Conservation (phyloP, 352 stramenopile species). For the Globisporangium canariense region DNA sequence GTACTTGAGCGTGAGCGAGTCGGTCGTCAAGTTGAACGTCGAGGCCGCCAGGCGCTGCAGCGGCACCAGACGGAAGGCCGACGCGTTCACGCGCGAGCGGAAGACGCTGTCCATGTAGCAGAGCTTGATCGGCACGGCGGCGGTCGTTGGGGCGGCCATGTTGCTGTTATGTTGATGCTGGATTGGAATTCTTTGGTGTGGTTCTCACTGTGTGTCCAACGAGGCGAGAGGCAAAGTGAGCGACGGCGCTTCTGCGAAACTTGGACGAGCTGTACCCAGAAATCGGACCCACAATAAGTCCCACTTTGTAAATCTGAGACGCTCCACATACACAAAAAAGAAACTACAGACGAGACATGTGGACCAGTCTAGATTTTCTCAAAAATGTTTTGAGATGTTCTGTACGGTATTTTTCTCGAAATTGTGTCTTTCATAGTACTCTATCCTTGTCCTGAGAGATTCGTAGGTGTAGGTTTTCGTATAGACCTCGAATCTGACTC, state of each 20-base stretch:
- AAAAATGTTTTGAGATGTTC: background rate
- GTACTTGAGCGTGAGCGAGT: slow-evolving; percentile 73
- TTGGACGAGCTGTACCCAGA: background rate
- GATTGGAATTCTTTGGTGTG: background rate
- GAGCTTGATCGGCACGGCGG: slow-evolving; percentile 64
- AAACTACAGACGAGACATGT: background rate
- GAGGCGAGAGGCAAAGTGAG: background rate
- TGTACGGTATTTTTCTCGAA: background rate
- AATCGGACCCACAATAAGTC: background rate
- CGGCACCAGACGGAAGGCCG: slow-evolving; percentile 36
- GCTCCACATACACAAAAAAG: background rate
- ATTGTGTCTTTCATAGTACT: background rate
- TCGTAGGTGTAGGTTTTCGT: background rate
- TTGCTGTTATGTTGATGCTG: background rate
- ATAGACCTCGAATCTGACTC: background rate
- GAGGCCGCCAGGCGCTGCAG: slow-evolving; percentile 47
- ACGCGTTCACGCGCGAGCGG: slow-evolving; percentile 61
- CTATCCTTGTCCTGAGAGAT: background rate
- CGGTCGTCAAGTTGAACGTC: slow-evolving; percentile 47
- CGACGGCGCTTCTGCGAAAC: background rate
- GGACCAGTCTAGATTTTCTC: background rate
- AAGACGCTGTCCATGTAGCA: slow-evolving; percentile 74
- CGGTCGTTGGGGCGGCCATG: background rate
- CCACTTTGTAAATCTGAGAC: background rate
- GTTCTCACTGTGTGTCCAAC: background rate